Evolutionary conservation across 129 eudicot species (phyloP).

Genomic region (Tagetes patula): DNA sequence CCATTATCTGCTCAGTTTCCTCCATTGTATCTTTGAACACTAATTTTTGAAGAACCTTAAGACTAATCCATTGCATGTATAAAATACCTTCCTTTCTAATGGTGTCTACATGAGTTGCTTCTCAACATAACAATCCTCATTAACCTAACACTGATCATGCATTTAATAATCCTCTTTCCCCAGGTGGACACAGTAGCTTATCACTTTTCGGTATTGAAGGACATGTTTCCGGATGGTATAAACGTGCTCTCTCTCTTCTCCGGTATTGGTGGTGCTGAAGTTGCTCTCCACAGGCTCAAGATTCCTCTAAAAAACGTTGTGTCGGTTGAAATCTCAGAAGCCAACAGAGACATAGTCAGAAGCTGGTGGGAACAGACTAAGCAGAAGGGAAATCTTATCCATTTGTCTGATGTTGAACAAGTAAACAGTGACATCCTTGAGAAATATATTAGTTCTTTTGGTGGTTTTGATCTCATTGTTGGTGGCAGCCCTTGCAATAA

Average conservation of each 20-base stretch:
- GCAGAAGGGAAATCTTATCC: slow-evolving; percentile 60
- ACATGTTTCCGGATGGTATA: slow-evolving; percentile 63
- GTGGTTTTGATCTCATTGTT: slow-evolving; percentile 68
- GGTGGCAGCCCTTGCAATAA: slow-evolving; percentile 97
- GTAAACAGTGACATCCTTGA: slow-evolving; percentile 45
- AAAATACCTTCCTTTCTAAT: neutral
- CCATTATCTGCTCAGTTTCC: neutral
- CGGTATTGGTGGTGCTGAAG: slow-evolving; percentile 92
- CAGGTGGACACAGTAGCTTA: slow-evolving; percentile 94
- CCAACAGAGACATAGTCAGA: slow-evolving; percentile 59
- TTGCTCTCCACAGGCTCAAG: slow-evolving; percentile 80
- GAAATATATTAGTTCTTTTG: slow-evolving; percentile 35
- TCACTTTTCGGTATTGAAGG: slow-evolving; percentile 70
- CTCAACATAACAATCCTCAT: slow-evolving; percentile 10
- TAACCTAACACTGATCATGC: neutral
- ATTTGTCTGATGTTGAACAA: slow-evolving; percentile 58
- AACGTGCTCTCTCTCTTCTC: slow-evolving; percentile 80
- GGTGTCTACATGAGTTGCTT: neutral
- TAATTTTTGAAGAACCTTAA: too few species aligned
- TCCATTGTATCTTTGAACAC: too few species aligned
- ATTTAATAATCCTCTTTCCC: slow-evolving; percentile 9
- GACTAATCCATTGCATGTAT: too few species aligned
- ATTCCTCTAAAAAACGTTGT: slow-evolving; percentile 67
- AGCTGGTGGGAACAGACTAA: slow-evolving; percentile 95
- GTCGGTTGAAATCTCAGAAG: slow-evolving; percentile 69